A percentile compares a stretch with the other conserved stretches of the same genome.
Evolutionary conservation across 169 alveolate genomes (phyloP).

Genomic region (Eimeria necatrix): DNA sequence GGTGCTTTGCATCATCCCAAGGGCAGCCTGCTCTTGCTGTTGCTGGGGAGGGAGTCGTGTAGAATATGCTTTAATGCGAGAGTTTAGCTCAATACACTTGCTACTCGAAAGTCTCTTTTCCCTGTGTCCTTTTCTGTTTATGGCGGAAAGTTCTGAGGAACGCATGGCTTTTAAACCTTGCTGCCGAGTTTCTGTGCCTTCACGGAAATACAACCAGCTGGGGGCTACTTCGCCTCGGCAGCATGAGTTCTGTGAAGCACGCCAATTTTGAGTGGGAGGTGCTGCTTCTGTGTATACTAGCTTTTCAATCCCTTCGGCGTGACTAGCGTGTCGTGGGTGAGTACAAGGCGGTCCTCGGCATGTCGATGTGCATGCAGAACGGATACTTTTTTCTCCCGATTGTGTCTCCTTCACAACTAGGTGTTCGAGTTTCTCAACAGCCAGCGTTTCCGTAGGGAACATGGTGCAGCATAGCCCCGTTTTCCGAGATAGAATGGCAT

Average conservation of each 20-base stretch:
- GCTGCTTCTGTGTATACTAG: too few species aligned
- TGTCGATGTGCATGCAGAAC: background rate
- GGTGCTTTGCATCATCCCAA: background rate
- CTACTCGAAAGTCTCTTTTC: too few species aligned
- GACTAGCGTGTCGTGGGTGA: background rate
- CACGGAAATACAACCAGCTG: slow-evolving; percentile 12
- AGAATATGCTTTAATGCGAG: too few species aligned
- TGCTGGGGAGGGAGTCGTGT: background rate
- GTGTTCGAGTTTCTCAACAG: background rate
- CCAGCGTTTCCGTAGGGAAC: slow-evolving; percentile 31
- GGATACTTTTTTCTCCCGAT: background rate
- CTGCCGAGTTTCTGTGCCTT: background rate
- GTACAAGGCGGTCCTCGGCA: background rate
- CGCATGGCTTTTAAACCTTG: background rate
- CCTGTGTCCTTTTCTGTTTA: too few species aligned
- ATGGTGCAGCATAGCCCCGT: slow-evolving; percentile 41
- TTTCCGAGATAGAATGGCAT: slow-evolving; percentile 25
- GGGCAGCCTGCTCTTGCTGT: background rate
- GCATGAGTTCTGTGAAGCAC: background rate
- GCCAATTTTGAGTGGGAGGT: too few species aligned
- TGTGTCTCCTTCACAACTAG: background rate
- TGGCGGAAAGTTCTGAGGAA: too few species aligned
- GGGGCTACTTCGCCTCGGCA: background rate
- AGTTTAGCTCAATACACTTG: too few species aligned
- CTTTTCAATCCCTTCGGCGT: background rate